phyloP scores from a whole-genome alignment of 441 rosid genomes.

The Manihot esculenta region DNA sequence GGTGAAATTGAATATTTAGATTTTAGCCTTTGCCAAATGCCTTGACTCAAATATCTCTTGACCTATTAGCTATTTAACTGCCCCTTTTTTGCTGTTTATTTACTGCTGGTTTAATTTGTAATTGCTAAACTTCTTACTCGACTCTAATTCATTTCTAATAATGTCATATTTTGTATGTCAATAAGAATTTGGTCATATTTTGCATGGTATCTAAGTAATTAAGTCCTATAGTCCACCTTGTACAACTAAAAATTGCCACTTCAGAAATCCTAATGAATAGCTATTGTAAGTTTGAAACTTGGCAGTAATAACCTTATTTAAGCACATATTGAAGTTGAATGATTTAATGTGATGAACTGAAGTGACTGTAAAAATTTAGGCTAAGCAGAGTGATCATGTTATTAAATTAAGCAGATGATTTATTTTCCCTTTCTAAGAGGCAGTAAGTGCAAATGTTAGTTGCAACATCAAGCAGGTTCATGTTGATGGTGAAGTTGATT shows the following conservation, averaged over 20 bases:
- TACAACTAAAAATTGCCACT: not conserved
- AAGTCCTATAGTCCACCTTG: not conserved
- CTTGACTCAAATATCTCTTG: not conserved
- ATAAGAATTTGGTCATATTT: not conserved
- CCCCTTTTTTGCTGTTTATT: not conserved
- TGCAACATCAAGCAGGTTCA: slow-evolving; percentile 3
- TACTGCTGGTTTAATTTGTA: not conserved
- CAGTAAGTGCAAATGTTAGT: not conserved
- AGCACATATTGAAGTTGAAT: not conserved
- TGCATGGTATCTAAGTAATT: not conserved
- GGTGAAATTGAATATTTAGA: no score
- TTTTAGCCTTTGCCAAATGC: slow-evolving; percentile 3
- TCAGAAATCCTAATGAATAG: not conserved
- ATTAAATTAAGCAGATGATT: not conserved
- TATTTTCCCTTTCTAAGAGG: not conserved
- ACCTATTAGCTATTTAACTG: no score
- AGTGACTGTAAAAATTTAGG: not conserved
- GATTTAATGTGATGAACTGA: not conserved
- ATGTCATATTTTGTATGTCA: not conserved
- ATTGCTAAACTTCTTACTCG: not conserved
- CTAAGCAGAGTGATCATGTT: not conserved
- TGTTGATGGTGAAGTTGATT: slow-evolving; percentile 9
- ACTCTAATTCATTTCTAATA: not conserved
- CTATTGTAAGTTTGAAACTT: not conserved
- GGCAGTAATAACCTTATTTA: not conserved